These are phyloP conservation scores for Kalmusia sp. DNA, from an alignment of 2,329 filamentous ascomycete genomes.

Conservation along the genomic window DNA sequence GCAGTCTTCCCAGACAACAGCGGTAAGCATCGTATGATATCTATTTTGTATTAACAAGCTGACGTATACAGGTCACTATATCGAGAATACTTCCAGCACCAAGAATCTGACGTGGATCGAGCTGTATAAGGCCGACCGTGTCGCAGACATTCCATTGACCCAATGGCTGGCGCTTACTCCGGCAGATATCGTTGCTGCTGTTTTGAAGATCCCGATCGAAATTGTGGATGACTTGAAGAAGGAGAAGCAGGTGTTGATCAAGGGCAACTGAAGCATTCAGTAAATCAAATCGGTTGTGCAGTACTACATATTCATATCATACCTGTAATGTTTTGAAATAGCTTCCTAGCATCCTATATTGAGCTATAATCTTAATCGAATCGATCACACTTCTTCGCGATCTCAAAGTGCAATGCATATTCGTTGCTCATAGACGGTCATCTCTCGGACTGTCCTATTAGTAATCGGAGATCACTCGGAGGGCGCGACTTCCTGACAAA, in stretches of 20 bases:
- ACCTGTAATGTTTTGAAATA: not conserved
- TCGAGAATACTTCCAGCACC: constrained; percentile 70
- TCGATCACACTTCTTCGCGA: not conserved
- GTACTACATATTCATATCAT: not conserved
- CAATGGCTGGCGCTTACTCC: constrained; percentile 76
- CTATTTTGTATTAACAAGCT: not conserved
- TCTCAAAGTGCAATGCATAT: not conserved
- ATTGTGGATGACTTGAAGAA: constrained; percentile 66
- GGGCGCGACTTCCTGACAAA: not conserved
- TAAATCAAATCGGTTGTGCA: not conserved
- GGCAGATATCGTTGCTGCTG: constrained; percentile 65
- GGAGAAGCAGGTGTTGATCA: constrained; percentile 67
- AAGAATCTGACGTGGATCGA: constrained; percentile 73
- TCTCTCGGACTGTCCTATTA: not conserved
- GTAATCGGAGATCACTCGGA: not conserved
- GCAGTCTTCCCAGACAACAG: constrained; percentile 72
- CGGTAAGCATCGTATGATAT: constrained; percentile 45
- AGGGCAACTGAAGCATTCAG: constrained; percentile 1
- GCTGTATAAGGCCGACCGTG: constrained; percentile 71
- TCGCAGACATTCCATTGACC: constrained; percentile 70
- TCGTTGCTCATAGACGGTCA: not conserved
- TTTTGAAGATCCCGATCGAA: constrained; percentile 64
- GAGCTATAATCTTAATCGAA: not conserved
- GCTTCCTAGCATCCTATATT: not conserved
- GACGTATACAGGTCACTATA: constrained; percentile 62